A percentile compares a stretch with the other conserved stretches of the same genome.
phyloP scores from a whole-genome alignment of 164 flowering plant species.

The Berberis thunbergii region DNA sequence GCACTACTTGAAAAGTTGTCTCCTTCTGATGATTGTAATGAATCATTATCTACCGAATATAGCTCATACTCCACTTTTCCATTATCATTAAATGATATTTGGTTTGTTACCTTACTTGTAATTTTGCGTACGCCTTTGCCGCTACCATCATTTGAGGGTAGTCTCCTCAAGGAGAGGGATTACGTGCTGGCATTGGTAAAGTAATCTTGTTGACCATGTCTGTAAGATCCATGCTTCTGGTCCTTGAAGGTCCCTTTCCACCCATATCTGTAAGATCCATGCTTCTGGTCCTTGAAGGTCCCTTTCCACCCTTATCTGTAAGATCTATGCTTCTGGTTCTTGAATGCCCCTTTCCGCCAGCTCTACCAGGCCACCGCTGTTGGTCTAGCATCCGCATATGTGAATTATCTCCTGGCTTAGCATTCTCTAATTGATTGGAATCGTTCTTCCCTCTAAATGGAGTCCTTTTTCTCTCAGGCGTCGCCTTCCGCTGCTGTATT shows the following conservation, averaged over 20 bases:
- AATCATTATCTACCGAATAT: constrained; percentile 29
- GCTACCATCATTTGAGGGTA: constrained; percentile 23
- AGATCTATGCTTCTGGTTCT: too few species aligned
- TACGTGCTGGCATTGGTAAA: constrained; percentile 24
- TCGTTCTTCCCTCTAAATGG: constrained; percentile 68
- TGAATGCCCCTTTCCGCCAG: constrained; percentile 32
- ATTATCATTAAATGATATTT: constrained; percentile 23
- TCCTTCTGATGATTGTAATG: background rate
- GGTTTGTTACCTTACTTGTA: constrained; percentile 32
- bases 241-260: constrained; percentile 9
- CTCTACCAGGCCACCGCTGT: constrained; percentile 77
- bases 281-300: too few species aligned
- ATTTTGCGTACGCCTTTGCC: constrained; percentile 40
- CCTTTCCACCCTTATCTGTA: too few species aligned
- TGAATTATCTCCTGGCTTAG: constrained; percentile 56
- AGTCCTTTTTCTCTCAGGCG: constrained; percentile 78
- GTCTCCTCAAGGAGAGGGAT: constrained; percentile 42
- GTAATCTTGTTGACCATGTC: constrained; percentile 28
- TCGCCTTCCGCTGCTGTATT: constrained; percentile 39
- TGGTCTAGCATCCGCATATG: constrained; percentile 62
- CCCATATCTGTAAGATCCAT: too few species aligned
- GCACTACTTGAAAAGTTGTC: background rate
- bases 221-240: constrained; percentile 46
- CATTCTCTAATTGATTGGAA: constrained; percentile 67
- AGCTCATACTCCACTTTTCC: constrained; percentile 21